Conservation (phyloP, 495 filamentous ascomycete species). For the Lasiosphaeris hirsuta region DNA sequence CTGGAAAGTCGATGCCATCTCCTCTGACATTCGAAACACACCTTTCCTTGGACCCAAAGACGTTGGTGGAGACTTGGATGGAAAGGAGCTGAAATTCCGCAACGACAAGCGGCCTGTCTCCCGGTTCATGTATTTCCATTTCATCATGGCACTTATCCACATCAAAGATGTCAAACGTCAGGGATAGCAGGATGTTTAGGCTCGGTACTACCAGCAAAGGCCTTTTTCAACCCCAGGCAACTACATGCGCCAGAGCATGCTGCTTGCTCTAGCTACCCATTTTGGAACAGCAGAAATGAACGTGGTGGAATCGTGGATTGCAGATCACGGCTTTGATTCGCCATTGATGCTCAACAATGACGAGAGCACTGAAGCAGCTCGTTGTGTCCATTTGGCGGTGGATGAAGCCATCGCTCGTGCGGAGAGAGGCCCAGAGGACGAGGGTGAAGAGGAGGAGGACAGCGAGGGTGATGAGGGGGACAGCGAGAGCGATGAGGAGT, state of each 20-base stretch:
- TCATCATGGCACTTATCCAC: constrained; percentile 11
- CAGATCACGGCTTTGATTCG: constrained; percentile 4
- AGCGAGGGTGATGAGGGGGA: background rate
- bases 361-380: constrained; percentile 5
- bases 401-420: background rate
- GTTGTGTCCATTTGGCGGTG: constrained; percentile 6
- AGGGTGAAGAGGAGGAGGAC: background rate
- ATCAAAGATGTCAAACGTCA: constrained; percentile 7
- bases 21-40: background rate
- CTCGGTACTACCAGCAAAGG: constrained; percentile 2
- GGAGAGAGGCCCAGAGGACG: background rate
- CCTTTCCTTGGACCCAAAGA: background rate
- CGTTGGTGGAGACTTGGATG: background rate
- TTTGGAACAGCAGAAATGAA: background rate
- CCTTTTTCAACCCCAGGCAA: constrained; percentile 7
- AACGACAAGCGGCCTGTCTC: constrained; percentile 11
- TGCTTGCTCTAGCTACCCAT: constrained; percentile 2
- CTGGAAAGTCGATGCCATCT: constrained; percentile 8
- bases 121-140: constrained; percentile 17
- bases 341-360: background rate
- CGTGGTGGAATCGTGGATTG: constrained; percentile 9
- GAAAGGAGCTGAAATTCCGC: background rate
- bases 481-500: background rate
- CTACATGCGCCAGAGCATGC: constrained; percentile 4
- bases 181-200: constrained; percentile 7